Percentiles rank a stretch among this genome's conserved stretches.
These are phyloP conservation scores for Ogataea glucozyma DNA, from an alignment of 805 yeast genomes.

Conservation along the genomic window DNA sequence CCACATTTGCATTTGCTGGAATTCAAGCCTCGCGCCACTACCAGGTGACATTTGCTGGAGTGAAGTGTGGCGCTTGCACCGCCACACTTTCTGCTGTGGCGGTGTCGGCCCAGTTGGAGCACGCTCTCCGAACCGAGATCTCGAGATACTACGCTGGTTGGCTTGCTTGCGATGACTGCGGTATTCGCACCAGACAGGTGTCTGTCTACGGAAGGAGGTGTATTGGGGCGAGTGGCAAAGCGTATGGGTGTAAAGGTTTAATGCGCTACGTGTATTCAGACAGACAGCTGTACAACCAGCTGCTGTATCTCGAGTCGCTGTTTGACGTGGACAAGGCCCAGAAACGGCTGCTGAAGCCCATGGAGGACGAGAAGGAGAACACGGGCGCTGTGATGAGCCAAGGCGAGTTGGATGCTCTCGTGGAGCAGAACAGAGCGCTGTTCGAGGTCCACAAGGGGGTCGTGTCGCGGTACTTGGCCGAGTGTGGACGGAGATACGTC, in stretches of 20 bases:
- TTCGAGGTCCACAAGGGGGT: slow-evolving; percentile 57
- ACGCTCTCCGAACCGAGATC: slow-evolving; percentile 66
- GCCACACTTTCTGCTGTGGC: slow-evolving; percentile 50
- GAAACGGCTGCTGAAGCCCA: slow-evolving; percentile 44
- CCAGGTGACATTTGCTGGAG: slow-evolving; percentile 64
- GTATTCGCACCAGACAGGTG: slow-evolving; percentile 75
- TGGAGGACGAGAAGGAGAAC: slow-evolving; percentile 23
- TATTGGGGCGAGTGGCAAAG: slow-evolving; percentile 61
- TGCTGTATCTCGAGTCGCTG: slow-evolving; percentile 72
- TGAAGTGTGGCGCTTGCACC: slow-evolving; percentile 67
- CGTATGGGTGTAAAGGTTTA: slow-evolving; percentile 73
- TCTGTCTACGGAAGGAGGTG: slow-evolving; percentile 90
- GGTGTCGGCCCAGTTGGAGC: slow-evolving; percentile 73
- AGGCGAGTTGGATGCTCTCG: slow-evolving; percentile 68
- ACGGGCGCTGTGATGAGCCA: slow-evolving; percentile 32
- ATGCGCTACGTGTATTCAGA: slow-evolving; percentile 78
- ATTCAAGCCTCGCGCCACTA: slow-evolving; percentile 63
- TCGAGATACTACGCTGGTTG: slow-evolving; percentile 83
- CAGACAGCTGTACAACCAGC: slow-evolving; percentile 80
- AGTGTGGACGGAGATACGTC: slow-evolving; percentile 88
- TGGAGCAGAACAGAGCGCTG: slow-evolving; percentile 72
- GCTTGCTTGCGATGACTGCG: slow-evolving; percentile 88
- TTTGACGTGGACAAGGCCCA: slow-evolving; percentile 84
- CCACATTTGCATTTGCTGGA: slow-evolving; percentile 70
- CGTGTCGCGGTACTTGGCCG: slow-evolving; percentile 69